Conservation (phyloP, 2,329 filamentous ascomycete species). For the Aspergillus sp. region DNA sequence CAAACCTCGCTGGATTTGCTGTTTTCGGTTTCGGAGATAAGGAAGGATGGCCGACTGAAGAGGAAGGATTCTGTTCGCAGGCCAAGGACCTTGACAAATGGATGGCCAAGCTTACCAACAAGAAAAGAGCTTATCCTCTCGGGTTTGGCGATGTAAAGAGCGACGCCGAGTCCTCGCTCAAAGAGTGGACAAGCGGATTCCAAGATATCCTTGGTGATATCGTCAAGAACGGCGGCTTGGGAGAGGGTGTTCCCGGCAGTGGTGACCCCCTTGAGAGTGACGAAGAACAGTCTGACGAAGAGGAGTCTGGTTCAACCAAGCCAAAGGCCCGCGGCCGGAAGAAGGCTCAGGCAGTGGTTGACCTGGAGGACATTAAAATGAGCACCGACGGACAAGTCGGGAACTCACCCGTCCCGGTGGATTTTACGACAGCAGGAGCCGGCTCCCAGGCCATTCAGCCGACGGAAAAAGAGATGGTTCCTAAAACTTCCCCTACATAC, state of each 20-base stretch:
- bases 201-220: constrained; percentile 67
- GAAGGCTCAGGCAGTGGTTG: constrained; percentile 57
- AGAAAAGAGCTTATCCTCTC: constrained; percentile 83
- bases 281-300: constrained; percentile 65
- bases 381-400: constrained; percentile 28
- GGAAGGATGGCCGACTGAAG: constrained; percentile 88
- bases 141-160: constrained; percentile 83
- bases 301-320: constrained; percentile 54
- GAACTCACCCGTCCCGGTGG: constrained; percentile 66
- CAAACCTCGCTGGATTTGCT: constrained; percentile 76
- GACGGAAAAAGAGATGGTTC: constrained; percentile 86
- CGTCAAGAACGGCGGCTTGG: constrained; percentile 51
- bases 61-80: constrained; percentile 89
- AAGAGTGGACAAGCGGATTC: constrained; percentile 77
- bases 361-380: constrained; percentile 77
- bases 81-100: constrained; percentile 88
- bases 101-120: constrained; percentile 91
- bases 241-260: constrained; percentile 72
- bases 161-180: constrained; percentile 65
- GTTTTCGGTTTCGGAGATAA: constrained; percentile 93
- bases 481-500: constrained; percentile 84
- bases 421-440: constrained; percentile 66
- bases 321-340: constrained; percentile 49
- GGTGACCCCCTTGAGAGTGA: constrained; percentile 84
- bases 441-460: constrained; percentile 34